Evolutionary conservation across 2,329 filamentous ascomycete species (phyloP).

Genomic region (Aspergillus pseudonomiae): DNA sequence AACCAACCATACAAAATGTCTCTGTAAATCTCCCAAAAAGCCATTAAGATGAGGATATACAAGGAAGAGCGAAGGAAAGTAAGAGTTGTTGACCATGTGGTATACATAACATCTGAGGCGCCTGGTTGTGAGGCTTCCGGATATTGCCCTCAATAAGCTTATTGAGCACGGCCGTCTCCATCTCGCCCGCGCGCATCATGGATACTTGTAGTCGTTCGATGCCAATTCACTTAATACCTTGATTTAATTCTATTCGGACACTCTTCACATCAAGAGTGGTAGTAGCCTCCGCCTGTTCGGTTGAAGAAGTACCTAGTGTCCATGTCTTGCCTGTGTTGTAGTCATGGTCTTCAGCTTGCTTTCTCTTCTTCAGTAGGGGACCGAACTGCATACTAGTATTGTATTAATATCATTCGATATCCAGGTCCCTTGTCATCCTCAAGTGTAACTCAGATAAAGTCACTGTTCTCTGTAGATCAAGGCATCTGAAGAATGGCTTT

Average conservation of each 20-base stretch:
- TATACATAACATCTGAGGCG: background rate
- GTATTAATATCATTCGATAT: background rate
- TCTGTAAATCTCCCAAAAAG: background rate
- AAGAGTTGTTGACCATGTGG: background rate
- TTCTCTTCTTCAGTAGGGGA: background rate
- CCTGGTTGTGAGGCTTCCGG: conserved; percentile 5
- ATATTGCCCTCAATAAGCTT: conserved; percentile 20
- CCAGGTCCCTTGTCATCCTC: background rate
- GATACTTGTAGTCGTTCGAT: background rate
- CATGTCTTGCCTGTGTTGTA: background rate
- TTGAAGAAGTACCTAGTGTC: background rate
- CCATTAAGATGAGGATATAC: background rate
- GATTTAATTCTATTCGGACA: background rate
- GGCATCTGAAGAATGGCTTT: background rate
- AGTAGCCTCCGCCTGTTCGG: background rate
- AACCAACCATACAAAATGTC: background rate
- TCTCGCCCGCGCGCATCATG: background rate
- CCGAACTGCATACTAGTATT: background rate
- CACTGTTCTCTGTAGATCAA: background rate
- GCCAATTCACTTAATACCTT: background rate
- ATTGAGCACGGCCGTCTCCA: conserved; percentile 11
- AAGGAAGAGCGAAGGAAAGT: background rate
- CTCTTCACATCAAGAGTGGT: background rate
- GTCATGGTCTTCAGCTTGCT: background rate
- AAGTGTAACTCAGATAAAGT: background rate